phyloP scores from a whole-genome alignment of 129 eudicot species.

The Artemisia tridentata region DNA sequence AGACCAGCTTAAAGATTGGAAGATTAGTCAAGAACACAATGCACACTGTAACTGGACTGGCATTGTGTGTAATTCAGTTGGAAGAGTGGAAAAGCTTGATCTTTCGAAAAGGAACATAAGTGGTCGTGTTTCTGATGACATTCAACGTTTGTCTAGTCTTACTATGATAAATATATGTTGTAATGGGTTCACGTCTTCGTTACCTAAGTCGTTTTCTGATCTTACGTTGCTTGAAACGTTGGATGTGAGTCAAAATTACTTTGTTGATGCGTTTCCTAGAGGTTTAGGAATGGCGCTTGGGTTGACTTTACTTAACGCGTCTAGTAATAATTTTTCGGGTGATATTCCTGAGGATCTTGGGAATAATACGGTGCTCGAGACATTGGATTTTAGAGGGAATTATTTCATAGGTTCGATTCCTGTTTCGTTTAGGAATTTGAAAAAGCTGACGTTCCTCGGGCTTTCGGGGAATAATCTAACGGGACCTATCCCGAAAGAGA shows the following conservation, averaged over 20 bases:
- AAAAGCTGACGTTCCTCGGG: slow-evolving; percentile 64
- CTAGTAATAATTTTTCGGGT: slow-evolving; percentile 82
- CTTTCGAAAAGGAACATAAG: slow-evolving; percentile 69
- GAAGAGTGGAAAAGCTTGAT: slow-evolving; percentile 56
- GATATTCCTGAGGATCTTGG: slow-evolving; percentile 67
- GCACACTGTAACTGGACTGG: slow-evolving; percentile 83
- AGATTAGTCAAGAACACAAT: slow-evolving; percentile 23
- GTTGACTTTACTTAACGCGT: slow-evolving; percentile 51
- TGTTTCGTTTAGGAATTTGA: slow-evolving; percentile 47
- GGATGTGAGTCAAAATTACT: slow-evolving; percentile 78
- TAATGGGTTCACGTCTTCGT: slow-evolving; percentile 65
- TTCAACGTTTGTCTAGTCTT: slow-evolving; percentile 46
- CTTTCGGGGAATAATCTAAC: slow-evolving; percentile 78
- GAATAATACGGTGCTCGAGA: slow-evolving; percentile 56
- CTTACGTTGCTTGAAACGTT: slow-evolving; percentile 44
- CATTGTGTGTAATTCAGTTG: slow-evolving; percentile 58
- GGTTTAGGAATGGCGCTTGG: slow-evolving; percentile 63
- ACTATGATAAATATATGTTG: slow-evolving; percentile 53
- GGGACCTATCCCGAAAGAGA: slow-evolving; percentile 55
- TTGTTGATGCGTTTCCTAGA: slow-evolving; percentile 53
- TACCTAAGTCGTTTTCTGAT: slow-evolving; percentile 59
- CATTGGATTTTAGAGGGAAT: slow-evolving; percentile 78
- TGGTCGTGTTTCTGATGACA: slow-evolving; percentile 54
- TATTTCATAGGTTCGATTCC: slow-evolving; percentile 79
- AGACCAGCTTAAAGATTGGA: slow-evolving; percentile 67